A percentile compares a stretch with the other conserved stretches of the same genome.
Conservation (phyloP, 140 eudicot species). For the Bidens hawaiensis region DNA sequence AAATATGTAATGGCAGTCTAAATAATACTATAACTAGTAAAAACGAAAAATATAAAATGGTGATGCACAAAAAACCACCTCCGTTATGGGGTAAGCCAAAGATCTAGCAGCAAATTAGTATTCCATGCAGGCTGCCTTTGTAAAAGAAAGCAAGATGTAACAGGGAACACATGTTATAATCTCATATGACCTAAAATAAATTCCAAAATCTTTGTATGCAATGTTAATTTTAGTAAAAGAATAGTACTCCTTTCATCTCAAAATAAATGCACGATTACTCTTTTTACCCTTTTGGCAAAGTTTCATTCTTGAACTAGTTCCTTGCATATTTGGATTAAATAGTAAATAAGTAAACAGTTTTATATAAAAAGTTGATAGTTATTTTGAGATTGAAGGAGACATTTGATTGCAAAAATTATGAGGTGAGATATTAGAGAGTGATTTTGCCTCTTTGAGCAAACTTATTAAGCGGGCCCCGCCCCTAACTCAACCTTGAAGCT, state of each 20-base stretch:
- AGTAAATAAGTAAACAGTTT: background rate
- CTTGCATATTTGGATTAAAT: conserved; percentile 8
- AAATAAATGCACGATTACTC: background rate
- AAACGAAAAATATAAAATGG: background rate
- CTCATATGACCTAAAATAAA: conserved; percentile 7
- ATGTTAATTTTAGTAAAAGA: background rate
- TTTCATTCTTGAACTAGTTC: background rate
- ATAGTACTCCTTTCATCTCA: conserved; percentile 22
- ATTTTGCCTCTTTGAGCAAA: conserved; percentile 32
- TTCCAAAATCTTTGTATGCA: background rate
- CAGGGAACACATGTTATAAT: conserved; percentile 8
- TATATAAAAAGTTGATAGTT: background rate
- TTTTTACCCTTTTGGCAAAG: background rate
- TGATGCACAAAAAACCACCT: conserved; percentile 25
- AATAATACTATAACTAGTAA: background rate
- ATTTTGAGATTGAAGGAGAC: conserved; percentile 15
- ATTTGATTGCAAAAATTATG: background rate
- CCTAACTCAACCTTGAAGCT: conserved; percentile 42
- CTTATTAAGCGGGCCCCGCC: conserved; percentile 21
- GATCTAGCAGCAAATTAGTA: conserved; percentile 13
- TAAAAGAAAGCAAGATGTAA: conserved; percentile 12
- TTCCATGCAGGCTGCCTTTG: conserved; percentile 27
- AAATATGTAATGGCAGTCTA: background rate
- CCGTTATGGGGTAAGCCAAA: conserved; percentile 17
- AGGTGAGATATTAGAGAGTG: conserved; percentile 21